Conservation (phyloP, 108 stramenopile species). For the Fragilaria crotonensis region DNA sequence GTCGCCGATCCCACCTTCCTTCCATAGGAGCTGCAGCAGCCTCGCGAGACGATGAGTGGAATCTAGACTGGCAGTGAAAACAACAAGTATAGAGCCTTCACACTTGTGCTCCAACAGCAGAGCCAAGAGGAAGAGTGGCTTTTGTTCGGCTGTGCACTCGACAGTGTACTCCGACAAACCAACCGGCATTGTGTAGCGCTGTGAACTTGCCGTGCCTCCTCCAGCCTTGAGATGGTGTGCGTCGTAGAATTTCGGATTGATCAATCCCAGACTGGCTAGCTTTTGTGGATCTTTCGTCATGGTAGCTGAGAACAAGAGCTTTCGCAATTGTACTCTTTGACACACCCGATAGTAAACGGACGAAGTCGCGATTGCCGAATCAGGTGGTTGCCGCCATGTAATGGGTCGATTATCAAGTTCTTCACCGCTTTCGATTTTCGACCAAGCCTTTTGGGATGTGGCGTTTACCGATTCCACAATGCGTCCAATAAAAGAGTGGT, state of each 20-base stretch:
- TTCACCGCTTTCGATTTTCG: slow-evolving; percentile 12
- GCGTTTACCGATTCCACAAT: slow-evolving; percentile 54
- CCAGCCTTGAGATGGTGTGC: slow-evolving; percentile 48
- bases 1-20: slow-evolving; percentile 34
- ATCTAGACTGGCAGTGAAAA: slow-evolving; percentile 93
- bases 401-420: slow-evolving; percentile 13
- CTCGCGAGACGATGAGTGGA: slow-evolving; percentile 89
- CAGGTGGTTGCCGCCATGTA: slow-evolving; percentile 37
- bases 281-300: slow-evolving; percentile 94
- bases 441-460: not conserved
- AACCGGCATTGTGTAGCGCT: slow-evolving; percentile 43
- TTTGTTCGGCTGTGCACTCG: slow-evolving; percentile 65
- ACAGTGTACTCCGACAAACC: slow-evolving; percentile 32
- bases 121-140: slow-evolving; percentile 82
- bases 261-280: slow-evolving; percentile 73
- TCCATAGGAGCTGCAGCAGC: slow-evolving; percentile 79
- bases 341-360: slow-evolving; percentile 6
- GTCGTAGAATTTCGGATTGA: slow-evolving; percentile 84
- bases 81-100: slow-evolving; percentile 41
- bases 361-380: not conserved
- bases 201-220: not conserved
- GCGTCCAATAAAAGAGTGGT: slow-evolving; percentile 87
- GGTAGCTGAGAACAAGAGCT: slow-evolving; percentile 88
- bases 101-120: slow-evolving; percentile 40
- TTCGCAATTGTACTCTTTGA: slow-evolving; percentile 48